Evolutionary conservation across 2,329 filamentous ascomycete genomes (phyloP), one percentile per base, ranked within the genome.

Genomic region (Fusarium globosum): DNA sequence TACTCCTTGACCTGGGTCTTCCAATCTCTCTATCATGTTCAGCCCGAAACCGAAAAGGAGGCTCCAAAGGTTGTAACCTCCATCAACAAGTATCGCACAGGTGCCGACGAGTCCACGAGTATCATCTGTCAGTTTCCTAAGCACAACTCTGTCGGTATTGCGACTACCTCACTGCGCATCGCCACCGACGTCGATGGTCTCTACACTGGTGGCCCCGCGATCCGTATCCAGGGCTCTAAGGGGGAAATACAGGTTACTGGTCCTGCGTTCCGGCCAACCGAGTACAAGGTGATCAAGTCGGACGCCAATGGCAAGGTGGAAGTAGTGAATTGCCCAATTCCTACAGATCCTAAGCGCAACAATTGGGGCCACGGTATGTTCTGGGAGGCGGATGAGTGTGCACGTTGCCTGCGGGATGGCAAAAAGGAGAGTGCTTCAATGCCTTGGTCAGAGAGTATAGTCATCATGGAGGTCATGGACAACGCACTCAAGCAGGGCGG

Each of bases 1-100:
- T 97, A 97, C 85, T 90, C 93, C 52, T 84, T 97, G 70, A 97
- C 94, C 38, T 97, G 95, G 95, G 88, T 96, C 56, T 97, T 96
- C 87, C 94, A 97, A 83, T 92, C 92, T 49, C 88, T 97, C 35
- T 97, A 97, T 83, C 93, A 95, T 81, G 90, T 93, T 7, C 92
- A 95, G 79, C 87, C 91, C 4, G 86, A 91, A 73, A 87, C 88
- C 30, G 85, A 88, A 61, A 93, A 94, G 76, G 88, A 94, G 81
- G 79, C 88, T 2, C 95, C 95, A 10, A 87, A 85, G 49, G 91
- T 96, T 7, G 84, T 90, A 15, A 88, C 91, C 2, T 89, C 93
- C 59, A 90, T 95, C 77, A 90, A 90, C 79, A 92, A 93, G 79
- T 94, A 94, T 82, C 85, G 85, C 69, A 94, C 93, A 3, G 93